These are phyloP conservation scores for Microbotryum saponariae DNA, from an alignment of 1,284 basidiomycete genomes.

Conservation along the genomic window DNA sequence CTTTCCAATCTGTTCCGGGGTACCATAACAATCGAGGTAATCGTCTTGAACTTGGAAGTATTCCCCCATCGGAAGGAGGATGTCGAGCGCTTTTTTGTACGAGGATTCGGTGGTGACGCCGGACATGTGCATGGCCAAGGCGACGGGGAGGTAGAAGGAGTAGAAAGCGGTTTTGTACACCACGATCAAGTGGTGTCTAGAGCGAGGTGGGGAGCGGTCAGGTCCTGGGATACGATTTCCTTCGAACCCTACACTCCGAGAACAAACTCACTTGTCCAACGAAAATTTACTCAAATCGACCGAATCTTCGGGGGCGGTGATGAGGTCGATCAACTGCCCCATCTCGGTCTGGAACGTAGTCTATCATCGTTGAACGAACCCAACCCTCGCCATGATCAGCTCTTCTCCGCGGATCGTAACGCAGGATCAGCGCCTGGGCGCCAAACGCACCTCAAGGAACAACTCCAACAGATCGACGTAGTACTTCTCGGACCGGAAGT, in stretches of 20 bases:
- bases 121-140: conserved; percentile 74
- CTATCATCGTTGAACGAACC: conserved; percentile 44
- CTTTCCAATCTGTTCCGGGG: conserved; percentile 90
- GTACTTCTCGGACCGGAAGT: conserved; percentile 74
- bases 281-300: conserved; percentile 87
- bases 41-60: conserved; percentile 99
- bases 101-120: conserved; percentile 62
- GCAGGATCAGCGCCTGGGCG: neutral
- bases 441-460: conserved; percentile 63
- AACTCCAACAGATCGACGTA: conserved; percentile 85
- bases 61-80: conserved; percentile 87
- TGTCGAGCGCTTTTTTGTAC: conserved; percentile 71
- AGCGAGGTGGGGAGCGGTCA: neutral
- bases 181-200: conserved; percentile 83
- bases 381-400: neutral
- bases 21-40: conserved; percentile 85
- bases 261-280: conserved; percentile 54
- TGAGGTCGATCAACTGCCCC: conserved; percentile 89
- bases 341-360: conserved; percentile 91
- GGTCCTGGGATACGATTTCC: neutral
- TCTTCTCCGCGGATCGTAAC: neutral
- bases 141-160: conserved; percentile 97
- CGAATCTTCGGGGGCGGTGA: conserved; percentile 83
- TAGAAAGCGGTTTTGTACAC: conserved; percentile 98
- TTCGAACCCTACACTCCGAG: neutral